A percentile compares a stretch with the other conserved stretches of the same genome.
Evolutionary conservation across 208 protist species (phyloP).

Genomic region (Spongospora subterranea): DNA sequence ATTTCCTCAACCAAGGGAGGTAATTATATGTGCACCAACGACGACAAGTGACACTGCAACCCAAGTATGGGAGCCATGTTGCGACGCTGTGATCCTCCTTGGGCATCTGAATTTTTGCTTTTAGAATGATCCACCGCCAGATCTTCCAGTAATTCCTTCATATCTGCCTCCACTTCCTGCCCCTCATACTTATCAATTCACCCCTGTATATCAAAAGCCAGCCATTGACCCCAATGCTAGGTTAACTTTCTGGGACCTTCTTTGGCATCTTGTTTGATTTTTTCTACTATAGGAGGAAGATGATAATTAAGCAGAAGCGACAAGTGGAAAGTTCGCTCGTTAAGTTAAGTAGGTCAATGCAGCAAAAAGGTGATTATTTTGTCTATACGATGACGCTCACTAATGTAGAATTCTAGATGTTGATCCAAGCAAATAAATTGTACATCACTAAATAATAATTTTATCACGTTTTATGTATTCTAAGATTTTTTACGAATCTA

Average conservation of each 20-base stretch:
- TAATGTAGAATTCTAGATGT: background rate
- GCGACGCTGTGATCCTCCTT: too few relatives aligned
- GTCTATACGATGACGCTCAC: background rate
- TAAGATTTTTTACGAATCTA: background rate
- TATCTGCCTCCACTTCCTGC: background rate
- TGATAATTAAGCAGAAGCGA: slow-evolving; percentile 53
- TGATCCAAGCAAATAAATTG: background rate
- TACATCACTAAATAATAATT: background rate
- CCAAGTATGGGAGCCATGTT: too few relatives aligned
- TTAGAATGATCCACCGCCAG: background rate
- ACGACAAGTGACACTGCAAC: background rate
- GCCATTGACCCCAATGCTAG: background rate
- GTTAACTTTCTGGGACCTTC: background rate
- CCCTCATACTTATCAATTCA: slow-evolving; percentile 1
- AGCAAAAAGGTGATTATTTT: background rate
- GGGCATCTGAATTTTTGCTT: too few relatives aligned
- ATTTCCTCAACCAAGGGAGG: background rate
- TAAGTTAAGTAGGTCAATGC: slow-evolving; percentile 20
- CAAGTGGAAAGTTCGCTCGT: slow-evolving; percentile 47
- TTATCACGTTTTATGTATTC: background rate
- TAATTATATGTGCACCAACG: background rate
- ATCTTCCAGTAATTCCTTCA: background rate
- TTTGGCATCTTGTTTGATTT: background rate
- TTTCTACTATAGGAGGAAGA: slow-evolving; percentile 37
- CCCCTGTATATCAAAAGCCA: slow-evolving; percentile 15